Percentiles rank a stretch among this genome's conserved stretches.
Conservation (phyloP, 2,329 filamentous ascomycete species). For the Venturia pyrina region DNA sequence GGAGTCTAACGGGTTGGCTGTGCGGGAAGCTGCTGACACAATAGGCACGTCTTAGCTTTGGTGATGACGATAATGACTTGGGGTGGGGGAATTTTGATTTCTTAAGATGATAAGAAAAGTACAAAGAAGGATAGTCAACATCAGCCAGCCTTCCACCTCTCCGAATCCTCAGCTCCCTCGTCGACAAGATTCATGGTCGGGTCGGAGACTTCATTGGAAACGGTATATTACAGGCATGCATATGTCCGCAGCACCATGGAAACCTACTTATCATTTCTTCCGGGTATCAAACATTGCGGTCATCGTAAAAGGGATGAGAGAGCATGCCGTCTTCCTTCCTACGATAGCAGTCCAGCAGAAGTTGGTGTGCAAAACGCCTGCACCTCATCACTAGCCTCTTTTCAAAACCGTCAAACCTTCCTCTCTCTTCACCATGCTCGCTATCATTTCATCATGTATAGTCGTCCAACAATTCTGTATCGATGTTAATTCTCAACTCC, state of each 20-base stretch:
- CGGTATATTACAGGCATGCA: neutral
- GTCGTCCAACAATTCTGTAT: too few species aligned
- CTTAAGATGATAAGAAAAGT: neutral
- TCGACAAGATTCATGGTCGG: neutral
- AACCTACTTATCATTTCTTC: neutral
- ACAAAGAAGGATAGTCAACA: too few species aligned
- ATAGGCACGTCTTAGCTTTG: neutral
- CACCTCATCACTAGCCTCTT: too few species aligned
- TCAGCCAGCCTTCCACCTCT: neutral
- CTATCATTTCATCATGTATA: too few species aligned
- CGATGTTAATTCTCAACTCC: neutral
- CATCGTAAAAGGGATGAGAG: too few species aligned
- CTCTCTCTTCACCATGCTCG: too few species aligned
- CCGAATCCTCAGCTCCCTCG: neutral
- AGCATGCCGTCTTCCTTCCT: too few species aligned
- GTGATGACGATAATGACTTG: neutral
- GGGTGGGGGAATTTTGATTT: neutral
- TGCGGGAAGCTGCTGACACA: neutral
- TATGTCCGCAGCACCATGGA: neutral
- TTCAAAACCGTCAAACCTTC: too few species aligned
- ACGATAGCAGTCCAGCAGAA: too few species aligned
- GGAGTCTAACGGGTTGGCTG: neutral
- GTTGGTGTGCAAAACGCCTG: too few species aligned
- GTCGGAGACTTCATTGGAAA: neutral
- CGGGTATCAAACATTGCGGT: neutral